Evolutionary conservation across 495 filamentous ascomycete species (phyloP).

Genomic region (Neurospora sp.): DNA sequence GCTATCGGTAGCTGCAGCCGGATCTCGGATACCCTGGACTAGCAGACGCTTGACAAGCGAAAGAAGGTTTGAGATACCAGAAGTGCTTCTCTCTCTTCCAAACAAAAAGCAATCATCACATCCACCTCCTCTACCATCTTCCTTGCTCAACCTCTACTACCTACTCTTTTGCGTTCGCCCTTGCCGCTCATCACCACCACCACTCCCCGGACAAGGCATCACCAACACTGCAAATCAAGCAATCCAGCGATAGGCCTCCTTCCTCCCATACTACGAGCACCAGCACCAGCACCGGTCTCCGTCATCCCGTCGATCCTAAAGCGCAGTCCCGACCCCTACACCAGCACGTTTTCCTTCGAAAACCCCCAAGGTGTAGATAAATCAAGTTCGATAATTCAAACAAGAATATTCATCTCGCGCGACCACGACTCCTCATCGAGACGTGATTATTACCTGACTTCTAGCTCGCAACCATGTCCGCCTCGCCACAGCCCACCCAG

Average conservation of each 20-base stretch:
- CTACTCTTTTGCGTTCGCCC: conserved; percentile 3
- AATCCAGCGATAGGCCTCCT: neutral
- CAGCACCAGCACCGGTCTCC: conserved; percentile 16
- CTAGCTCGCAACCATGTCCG: conserved; percentile 36
- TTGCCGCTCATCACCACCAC: conserved; percentile 4
- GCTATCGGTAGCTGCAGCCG: neutral
- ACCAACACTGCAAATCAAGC: neutral
- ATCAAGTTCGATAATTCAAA: conserved; percentile 22
- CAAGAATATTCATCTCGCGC: conserved; percentile 36
- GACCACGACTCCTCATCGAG: conserved; percentile 14
- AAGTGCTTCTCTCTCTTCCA: conserved; percentile 14
- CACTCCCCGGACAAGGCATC: conserved; percentile 2
- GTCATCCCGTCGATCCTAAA: neutral
- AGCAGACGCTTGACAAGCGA: conserved; percentile 17
- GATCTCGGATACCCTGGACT: neutral
- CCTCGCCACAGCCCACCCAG: conserved; percentile 43
- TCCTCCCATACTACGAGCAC: neutral
- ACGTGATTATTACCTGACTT: conserved; percentile 18
- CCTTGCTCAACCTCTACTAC: conserved; percentile 1
- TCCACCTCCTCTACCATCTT: neutral
- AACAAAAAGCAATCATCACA: neutral
- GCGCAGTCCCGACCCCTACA: conserved; percentile 31
- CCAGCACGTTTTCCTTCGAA: conserved; percentile 89
- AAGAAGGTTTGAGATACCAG: conserved; percentile 26
- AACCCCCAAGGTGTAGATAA: conserved; percentile 76